Conservation (phyloP, 768 basidiomycete species). For the Boletus coccyginus region DNA sequence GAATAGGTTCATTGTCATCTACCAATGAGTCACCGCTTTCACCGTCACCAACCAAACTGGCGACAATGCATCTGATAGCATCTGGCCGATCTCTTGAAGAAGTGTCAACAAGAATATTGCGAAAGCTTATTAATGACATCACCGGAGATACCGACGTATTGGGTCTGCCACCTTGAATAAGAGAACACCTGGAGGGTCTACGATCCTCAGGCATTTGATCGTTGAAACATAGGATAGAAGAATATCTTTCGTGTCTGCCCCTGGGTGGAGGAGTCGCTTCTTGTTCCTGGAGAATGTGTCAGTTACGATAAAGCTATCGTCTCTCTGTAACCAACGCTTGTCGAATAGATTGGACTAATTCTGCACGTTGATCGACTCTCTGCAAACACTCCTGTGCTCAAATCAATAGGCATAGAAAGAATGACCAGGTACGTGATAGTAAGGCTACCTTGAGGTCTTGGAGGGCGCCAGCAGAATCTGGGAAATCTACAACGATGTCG, state of each 20-base stretch:
- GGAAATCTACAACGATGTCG: constrained; percentile 93
- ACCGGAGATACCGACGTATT: constrained; percentile 87
- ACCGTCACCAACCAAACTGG: constrained; percentile 84
- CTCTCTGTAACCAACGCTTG: constrained; percentile 54
- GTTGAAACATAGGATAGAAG: constrained; percentile 88
- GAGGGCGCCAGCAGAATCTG: constrained; percentile 81
- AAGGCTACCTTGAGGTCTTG: constrained; percentile 73
- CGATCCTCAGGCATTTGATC: constrained; percentile 83
- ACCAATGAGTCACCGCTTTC: constrained; percentile 78
- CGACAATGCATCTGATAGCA: constrained; percentile 91
- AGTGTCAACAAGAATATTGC: neutral
- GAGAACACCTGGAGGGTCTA: constrained; percentile 92
- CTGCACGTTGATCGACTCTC: constrained; percentile 75
- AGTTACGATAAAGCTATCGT: neutral
- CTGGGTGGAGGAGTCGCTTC: constrained; percentile 90
- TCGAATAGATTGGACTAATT: constrained; percentile 74
- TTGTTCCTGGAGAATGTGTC: constrained; percentile 54
- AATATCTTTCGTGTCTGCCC: constrained; percentile 91
- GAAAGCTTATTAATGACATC: constrained; percentile 7
- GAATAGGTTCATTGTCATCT: constrained; percentile 80
- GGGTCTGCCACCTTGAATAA: constrained; percentile 93
- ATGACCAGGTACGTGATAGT: neutral
- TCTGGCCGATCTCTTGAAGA: constrained; percentile 73
- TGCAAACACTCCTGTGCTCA: constrained; percentile 65
- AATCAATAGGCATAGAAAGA: neutral